Conservation (phyloP, 495 filamentous ascomycete genomes). For the Oidiodendron maius region DNA sequence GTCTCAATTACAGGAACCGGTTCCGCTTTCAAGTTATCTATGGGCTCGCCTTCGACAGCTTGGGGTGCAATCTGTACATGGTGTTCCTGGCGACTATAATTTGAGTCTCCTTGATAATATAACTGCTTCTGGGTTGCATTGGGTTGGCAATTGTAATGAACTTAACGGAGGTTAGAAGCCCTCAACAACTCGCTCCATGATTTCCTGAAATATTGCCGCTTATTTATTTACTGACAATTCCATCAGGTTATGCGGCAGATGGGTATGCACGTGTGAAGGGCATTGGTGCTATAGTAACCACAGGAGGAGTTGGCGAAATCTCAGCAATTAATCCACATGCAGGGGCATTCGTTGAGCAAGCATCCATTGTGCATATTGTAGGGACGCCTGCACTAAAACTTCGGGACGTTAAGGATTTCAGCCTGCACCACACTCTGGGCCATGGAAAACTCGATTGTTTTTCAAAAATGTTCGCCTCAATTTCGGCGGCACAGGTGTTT, state of each 20-base stretch:
- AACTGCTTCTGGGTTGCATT: constrained; percentile 48
- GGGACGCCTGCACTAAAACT: constrained; percentile 46
- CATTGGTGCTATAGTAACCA: constrained; percentile 57
- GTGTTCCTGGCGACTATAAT: constrained; percentile 49
- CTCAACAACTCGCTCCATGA: not conserved
- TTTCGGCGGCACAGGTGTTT: constrained; percentile 26
- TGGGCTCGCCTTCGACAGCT: constrained; percentile 48
- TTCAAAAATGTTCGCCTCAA: constrained; percentile 28
- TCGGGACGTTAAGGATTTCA: not conserved
- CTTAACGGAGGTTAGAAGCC: constrained; percentile 29
- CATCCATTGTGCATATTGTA: constrained; percentile 59
- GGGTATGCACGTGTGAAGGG: constrained; percentile 66
- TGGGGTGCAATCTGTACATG: constrained; percentile 54
- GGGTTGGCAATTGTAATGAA: constrained; percentile 68
- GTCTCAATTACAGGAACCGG: not conserved
- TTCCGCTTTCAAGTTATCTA: not conserved
- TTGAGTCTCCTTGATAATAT: constrained; percentile 50
- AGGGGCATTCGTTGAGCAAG: constrained; percentile 54
- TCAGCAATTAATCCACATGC: constrained; percentile 62
- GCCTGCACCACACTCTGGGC: constrained; percentile 2
- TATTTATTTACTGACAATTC: too few relatives aligned
- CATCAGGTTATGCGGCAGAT: constrained; percentile 56
- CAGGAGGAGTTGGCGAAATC: constrained; percentile 66
- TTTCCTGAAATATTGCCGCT: not conserved
- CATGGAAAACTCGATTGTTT: constrained; percentile 24